A percentile compares a stretch with the other conserved stretches of the same genome.
These are phyloP conservation scores for Suillus americanus DNA, from an alignment of 768 basidiomycete genomes.

Conservation along the genomic window DNA sequence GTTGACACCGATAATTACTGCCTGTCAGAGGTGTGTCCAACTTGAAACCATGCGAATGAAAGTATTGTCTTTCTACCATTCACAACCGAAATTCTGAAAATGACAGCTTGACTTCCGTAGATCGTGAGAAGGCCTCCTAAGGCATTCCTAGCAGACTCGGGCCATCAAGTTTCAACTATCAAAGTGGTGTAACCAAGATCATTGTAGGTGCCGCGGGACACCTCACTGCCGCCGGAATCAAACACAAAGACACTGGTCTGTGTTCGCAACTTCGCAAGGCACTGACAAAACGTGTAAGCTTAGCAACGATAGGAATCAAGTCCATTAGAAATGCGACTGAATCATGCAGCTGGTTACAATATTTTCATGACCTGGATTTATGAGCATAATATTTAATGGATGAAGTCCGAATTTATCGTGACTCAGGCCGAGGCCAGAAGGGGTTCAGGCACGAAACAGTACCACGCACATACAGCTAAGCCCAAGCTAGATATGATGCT, in stretches of 20 bases:
- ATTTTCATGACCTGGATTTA: no score
- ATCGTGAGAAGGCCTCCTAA: background rate
- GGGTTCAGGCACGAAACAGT: background rate
- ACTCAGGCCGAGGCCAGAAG: no score
- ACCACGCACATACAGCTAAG: background rate
- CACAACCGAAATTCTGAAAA: background rate
- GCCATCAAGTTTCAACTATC: background rate
- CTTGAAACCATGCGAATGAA: no score
- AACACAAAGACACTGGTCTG: background rate
- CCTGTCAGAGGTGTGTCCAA: no score
- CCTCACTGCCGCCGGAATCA: background rate
- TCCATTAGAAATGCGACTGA: no score
- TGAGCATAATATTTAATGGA: no score
- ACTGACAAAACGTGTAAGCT: background rate
- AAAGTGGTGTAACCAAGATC: background rate
- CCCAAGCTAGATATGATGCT: background rate
- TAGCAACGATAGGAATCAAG: no score
- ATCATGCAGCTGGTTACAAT: no score
- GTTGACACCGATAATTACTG: no score
- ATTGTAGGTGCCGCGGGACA: background rate
- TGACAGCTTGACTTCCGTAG: background rate
- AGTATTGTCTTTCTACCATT: background rate
- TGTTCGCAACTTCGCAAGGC: background rate
- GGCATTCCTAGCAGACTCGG: background rate
- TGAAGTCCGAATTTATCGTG: no score